Evolutionary conservation across 495 filamentous ascomycete species (phyloP).

Genomic region (Antarctomyces pellizariae): DNA sequence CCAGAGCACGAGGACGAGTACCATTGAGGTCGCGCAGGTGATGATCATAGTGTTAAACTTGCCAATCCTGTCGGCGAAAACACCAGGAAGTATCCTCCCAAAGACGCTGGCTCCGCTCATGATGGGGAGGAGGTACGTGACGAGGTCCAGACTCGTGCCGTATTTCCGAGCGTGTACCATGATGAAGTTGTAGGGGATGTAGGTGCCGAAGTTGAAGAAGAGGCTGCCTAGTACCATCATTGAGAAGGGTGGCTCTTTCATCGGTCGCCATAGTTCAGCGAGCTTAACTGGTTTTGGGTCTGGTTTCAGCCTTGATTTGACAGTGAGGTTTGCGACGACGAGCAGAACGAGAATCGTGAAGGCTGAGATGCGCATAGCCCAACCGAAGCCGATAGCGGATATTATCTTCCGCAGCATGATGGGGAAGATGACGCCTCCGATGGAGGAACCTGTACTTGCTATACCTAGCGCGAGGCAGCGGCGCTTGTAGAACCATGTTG

Average conservation of each 20-base stretch:
- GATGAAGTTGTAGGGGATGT: constrained; percentile 52
- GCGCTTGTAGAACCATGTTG: constrained; percentile 43
- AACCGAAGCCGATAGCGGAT: constrained; percentile 37
- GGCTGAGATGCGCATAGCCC: constrained; percentile 46
- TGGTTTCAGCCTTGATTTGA: constrained; percentile 40
- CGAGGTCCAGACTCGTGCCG: constrained; percentile 33
- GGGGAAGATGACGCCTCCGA: constrained; percentile 44
- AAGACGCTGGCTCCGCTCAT: constrained; percentile 47
- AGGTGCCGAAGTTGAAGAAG: constrained; percentile 48
- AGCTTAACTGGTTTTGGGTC: constrained; percentile 26
- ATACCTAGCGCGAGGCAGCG: constrained; percentile 47
- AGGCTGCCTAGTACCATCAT: constrained; percentile 28
- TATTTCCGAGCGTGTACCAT: constrained; percentile 28
- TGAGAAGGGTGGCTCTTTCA: constrained; percentile 32
- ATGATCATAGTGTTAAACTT: constrained; percentile 51
- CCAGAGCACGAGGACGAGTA: constrained; percentile 48
- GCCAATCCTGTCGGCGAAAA: constrained; percentile 45
- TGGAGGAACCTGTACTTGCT: constrained; percentile 37
- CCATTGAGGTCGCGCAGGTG: constrained; percentile 30
- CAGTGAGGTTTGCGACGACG: constrained; percentile 33
- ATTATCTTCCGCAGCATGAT: constrained; percentile 50
- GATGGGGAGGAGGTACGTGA: constrained; percentile 45
- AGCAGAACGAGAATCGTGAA: constrained; percentile 47
- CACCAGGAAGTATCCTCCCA: constrained; percentile 53
- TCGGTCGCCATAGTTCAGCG: constrained; percentile 31